Conservation (phyloP, 495 filamentous ascomycete species). For the Neurospora sp. region DNA sequence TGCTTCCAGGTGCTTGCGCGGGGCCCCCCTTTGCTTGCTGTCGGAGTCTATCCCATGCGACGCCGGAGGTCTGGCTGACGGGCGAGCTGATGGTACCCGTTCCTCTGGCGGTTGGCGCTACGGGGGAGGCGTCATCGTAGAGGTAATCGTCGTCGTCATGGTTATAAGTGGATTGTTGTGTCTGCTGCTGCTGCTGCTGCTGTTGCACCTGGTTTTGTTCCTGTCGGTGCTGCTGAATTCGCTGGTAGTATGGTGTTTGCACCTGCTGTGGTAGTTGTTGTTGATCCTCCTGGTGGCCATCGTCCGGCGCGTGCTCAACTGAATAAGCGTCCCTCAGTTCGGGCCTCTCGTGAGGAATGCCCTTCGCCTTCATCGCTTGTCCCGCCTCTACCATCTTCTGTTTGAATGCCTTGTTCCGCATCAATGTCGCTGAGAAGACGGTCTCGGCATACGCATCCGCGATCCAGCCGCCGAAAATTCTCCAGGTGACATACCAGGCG, state of each 20-base stretch:
- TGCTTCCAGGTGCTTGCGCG: background rate
- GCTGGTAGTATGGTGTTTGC: background rate
- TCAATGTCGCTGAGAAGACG: background rate
- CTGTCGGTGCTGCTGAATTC: background rate
- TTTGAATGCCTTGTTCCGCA: conserved; percentile 10
- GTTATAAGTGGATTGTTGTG: background rate
- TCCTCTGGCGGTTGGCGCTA: conserved; percentile 16
- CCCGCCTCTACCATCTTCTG: background rate
- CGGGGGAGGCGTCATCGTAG: conserved; percentile 32
- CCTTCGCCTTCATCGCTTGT: background rate
- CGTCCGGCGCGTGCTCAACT: background rate
- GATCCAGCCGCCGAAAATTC: background rate
- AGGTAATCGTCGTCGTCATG: conserved; percentile 21
- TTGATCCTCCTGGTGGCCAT: conserved; percentile 4
- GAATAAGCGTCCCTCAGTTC: background rate
- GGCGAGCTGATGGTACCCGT: conserved; percentile 1
- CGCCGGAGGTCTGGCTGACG: conserved; percentile 7
- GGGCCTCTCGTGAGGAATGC: background rate
- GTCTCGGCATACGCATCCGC: background rate
- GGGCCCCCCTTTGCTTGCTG: conserved; percentile 7
- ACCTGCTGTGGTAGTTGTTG: background rate
- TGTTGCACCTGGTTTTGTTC: background rate
- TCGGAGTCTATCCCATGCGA: conserved; percentile 32
- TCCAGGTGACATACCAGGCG: conserved; percentile 1
- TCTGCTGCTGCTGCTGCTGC: background rate